Evolutionary conservation across 2,329 filamentous ascomycete species (phyloP).

Genomic region (Alternaria brassicae): DNA sequence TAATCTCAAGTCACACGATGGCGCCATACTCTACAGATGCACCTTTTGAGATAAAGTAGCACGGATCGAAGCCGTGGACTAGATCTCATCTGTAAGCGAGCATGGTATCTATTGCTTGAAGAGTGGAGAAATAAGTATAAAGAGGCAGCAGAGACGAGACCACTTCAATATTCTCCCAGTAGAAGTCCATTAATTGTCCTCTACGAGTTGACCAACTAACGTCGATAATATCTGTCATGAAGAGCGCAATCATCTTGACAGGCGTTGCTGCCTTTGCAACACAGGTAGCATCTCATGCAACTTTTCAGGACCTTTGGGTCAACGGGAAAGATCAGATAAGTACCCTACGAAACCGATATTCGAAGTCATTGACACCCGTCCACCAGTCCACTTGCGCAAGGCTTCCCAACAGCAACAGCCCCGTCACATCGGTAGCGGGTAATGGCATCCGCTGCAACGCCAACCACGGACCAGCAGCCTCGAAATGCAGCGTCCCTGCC

Average conservation of each 20-base stretch:
- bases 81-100: neutral
- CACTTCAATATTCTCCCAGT: neutral
- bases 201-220: neutral
- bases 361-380: slow-evolving; percentile 7
- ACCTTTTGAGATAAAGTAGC: neutral
- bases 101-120: neutral
- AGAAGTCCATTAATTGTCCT: neutral
- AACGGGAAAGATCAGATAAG: slow-evolving; percentile 40
- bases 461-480: slow-evolving; percentile 37
- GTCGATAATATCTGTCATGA: slow-evolving; percentile 1
- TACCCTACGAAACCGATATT: neutral
- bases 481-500: slow-evolving; percentile 57
- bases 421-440: slow-evolving; percentile 58
- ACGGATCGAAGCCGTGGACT: neutral
- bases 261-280: slow-evolving; percentile 39
- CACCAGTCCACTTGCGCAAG: slow-evolving; percentile 34
- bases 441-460: slow-evolving; percentile 60
- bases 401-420: slow-evolving; percentile 48
- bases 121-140: slow-evolving; percentile 1
- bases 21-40: neutral
- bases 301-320: slow-evolving; percentile 45
- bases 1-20: slow-evolving; percentile 17
- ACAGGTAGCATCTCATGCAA: slow-evolving; percentile 37
- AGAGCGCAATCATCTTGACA: slow-evolving; percentile 6
- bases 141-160: neutral